Base-by-base conservation (phyloP, 1,139 yeast species). In the Trichomonascaceae sp. region DNA sequence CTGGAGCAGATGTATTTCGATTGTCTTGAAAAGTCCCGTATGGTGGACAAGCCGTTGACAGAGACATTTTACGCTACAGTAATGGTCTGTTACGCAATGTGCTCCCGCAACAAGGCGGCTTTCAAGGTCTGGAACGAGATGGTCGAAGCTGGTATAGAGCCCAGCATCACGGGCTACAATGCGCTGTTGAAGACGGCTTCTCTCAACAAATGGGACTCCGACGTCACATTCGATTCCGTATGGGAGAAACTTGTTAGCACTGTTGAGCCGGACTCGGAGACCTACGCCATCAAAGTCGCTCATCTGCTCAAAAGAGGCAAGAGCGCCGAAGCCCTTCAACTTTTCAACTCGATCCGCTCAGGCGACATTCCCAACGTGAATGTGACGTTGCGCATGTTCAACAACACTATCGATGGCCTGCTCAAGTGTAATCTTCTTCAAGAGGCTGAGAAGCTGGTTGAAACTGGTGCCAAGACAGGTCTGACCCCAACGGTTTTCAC, bases 101-200 rank as follows among this genome's bases (percentile, higher is more conserved):
- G 54, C 16, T 45, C 54, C 13, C 40, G 44, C 27, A 38, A 53
- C 3, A 44, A 47, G 5, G 49, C 43, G 30, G 59, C 68, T 3
- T 52, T 61, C 32, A 46, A 51, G 4, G 40, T 62, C 3, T 69
- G 71, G 70, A 60, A 58, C 33, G 54, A 52, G 27, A 44, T 68
- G 46, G 41, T 57, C 16, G 38, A 47, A 14, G 35, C 46, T 4
- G 56, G 53, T 4, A 40, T 54, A 8, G 38, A 37, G 1, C 63
- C 66, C 4, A 44, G 61, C 2, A 44, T 59, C 8, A 47, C 46
- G 5, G 50, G 63, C 3, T 70, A 73, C 73, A 66, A 68, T 36
- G 59, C 62, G 33, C 50, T 71, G 32, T 51, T 71, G 22, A 47
- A 54, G 29, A 58, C 72, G 1, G 67, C 62, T 16, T 49, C 65